A percentile compares a stretch with the other conserved stretches of the same genome.
phyloP scores from a whole-genome alignment of 2,329 filamentous ascomycete genomes.

The Fusarium hostae region DNA sequence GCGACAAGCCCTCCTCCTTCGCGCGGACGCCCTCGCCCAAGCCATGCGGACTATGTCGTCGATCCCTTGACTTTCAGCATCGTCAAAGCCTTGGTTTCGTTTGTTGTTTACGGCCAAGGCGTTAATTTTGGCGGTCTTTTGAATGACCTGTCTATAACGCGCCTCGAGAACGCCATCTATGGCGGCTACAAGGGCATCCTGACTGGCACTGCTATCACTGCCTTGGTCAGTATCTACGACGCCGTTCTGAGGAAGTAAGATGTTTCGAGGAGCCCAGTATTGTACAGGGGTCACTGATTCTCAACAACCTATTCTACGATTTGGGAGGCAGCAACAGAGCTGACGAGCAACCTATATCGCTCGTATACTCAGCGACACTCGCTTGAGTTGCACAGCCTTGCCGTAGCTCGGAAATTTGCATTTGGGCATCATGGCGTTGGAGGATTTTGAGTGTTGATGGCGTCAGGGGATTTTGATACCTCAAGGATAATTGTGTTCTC shows the following conservation, averaged over 20 bases:
- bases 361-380: not conserved
- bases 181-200: conserved; percentile 78
- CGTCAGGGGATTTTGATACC: conserved; percentile 49
- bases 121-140: conserved; percentile 72
- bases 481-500: conserved; percentile 27
- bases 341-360: conserved; percentile 1
- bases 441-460: conserved; percentile 47
- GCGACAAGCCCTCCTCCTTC: conserved; percentile 56
- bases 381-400: conserved; percentile 3
- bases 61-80: conserved; percentile 94
- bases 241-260: conserved; percentile 77
- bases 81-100: conserved; percentile 83
- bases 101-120: conserved; percentile 79
- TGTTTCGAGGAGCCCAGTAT: not conserved
- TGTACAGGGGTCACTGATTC: not conserved
- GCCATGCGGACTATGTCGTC: conserved; percentile 66
- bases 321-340: not conserved
- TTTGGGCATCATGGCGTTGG: conserved; percentile 45
- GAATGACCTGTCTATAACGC: conserved; percentile 66
- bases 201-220: conserved; percentile 74
- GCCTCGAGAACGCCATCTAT: conserved; percentile 74
- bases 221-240: conserved; percentile 78
- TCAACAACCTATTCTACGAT: not conserved
- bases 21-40: conserved; percentile 56
- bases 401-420: conserved; percentile 22